phyloP scores from a whole-genome alignment of 1,139 yeast species.

The Scheffersomyces stambukii region DNA sequence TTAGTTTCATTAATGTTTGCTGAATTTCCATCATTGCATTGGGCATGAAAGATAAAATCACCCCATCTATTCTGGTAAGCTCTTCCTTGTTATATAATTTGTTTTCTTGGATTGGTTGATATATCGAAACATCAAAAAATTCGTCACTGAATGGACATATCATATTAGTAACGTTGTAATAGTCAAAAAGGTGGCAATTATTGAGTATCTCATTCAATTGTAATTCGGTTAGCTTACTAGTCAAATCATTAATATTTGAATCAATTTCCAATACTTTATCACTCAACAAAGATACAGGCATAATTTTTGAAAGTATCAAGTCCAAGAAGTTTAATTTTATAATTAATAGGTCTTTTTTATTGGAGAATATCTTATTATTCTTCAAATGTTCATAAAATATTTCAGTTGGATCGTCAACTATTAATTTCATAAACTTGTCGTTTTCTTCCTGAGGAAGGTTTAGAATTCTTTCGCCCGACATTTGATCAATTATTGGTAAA shows the following conservation, averaged over 20 bases:
- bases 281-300: conserved; percentile 39
- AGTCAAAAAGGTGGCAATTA: conserved; percentile 50
- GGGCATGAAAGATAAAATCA: conserved; percentile 51
- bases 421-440: conserved; percentile 26
- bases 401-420: conserved; percentile 48
- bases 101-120: conserved; percentile 62
- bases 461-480: conserved; percentile 27
- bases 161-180: conserved; percentile 62
- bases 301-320: conserved; percentile 49
- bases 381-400: conserved; percentile 35
- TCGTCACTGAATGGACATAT: conserved; percentile 61
- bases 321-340: conserved; percentile 59
- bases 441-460: conserved; percentile 31
- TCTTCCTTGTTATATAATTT: conserved; percentile 47
- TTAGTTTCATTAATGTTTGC: conserved; percentile 50
- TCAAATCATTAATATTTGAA: conserved; percentile 27
- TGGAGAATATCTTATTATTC: conserved; percentile 19
- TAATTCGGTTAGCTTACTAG: conserved; percentile 32
- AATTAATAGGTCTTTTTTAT: conserved; percentile 35
- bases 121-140: conserved; percentile 51
- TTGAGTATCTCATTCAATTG: conserved; percentile 43
- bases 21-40: conserved; percentile 61
- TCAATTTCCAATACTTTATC: conserved; percentile 40
- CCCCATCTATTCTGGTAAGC: conserved; percentile 37
- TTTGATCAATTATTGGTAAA: conserved; percentile 47